Evolutionary conservation across 495 filamentous ascomycete species (phyloP).

Genomic region (Podospora fimiseda): DNA sequence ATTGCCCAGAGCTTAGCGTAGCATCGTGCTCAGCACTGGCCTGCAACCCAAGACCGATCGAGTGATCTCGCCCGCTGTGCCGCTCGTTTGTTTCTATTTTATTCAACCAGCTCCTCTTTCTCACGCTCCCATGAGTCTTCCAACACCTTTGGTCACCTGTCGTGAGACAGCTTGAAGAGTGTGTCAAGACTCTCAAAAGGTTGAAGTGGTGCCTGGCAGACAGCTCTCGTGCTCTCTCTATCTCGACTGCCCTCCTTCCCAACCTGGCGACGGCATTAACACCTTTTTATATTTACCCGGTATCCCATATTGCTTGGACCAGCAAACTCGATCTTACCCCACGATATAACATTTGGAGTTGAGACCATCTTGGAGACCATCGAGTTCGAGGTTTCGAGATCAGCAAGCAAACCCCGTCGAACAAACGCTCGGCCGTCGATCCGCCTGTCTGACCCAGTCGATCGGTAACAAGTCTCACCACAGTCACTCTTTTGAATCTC

Average conservation of each 20-base stretch:
- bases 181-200: not conserved
- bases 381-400: not conserved
- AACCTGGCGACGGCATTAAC: conserved; percentile 26
- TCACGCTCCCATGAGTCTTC: not conserved
- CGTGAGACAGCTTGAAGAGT: not conserved
- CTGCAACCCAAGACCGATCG: conserved; percentile 9
- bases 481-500: not conserved
- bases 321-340: conserved; percentile 1
- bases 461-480: conserved; percentile 15
- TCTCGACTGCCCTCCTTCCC: conserved; percentile 4
- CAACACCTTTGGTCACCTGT: not conserved
- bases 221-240: not conserved
- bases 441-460: conserved; percentile 25
- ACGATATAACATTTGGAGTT: not conserved
- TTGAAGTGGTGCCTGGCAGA: not conserved
- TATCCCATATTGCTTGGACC: conserved; percentile 26
- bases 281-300: conserved; percentile 30
- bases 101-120: conserved; percentile 7
- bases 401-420: not conserved
- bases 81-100: conserved; percentile 13
- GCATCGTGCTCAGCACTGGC: not conserved
- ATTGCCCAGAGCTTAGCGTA: not conserved
- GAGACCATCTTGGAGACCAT: conserved; percentile 3
- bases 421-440: conserved; percentile 13
- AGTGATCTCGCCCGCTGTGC: conserved; percentile 12